Evolutionary conservation across 306 rosid species (phyloP), one percentile per base, ranked within the genome.

Genomic region (Purshia tridentata): DNA sequence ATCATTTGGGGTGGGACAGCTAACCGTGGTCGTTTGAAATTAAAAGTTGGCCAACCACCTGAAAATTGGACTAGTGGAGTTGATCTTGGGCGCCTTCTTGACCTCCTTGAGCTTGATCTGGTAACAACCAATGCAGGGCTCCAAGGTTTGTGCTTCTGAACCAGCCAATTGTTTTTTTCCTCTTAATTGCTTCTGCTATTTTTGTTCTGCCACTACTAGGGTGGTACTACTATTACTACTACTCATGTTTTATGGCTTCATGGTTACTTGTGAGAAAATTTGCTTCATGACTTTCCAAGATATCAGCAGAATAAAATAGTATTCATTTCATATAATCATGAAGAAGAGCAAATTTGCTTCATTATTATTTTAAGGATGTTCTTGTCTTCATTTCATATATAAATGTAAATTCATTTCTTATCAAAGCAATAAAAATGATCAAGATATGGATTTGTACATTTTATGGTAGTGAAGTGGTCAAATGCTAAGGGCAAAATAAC

Each of bases 11-110:
- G 99, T 47, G 99, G 99, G 76, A 95, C 99, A 16, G 99, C 99
- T 75, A 95, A 95, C 74, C 86, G 99, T 53, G 99, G 99, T 52
- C 90, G 96, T 8, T 78, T 95, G 83, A 95, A 95, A 84, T 78
- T 95, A 72, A 88, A 82, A 88, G 85, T 86, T 81, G 99, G 99
- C 59, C 92, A 81, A 74, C 86, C 95, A 15, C 99, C 99, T 4
- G 96, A 88, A 76, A 95, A 95, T 80, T 95, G 98, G 99, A 95
- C 99, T n/a, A 95, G 99, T 77, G 99, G 99, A 70, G 99, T 95
- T 75, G 99, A 95, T 86, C 99, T 95, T 62, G 99, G 99, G 50
- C 92, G 99, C 53, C 92, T 91, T 82, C 88, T 95, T 62, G 91
- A 95, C 77, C 99, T 91, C 65, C 96, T 95, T 59, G 99, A 95